Evolutionary conservation across 495 filamentous ascomycete genomes (phyloP).

Genomic region (Astrothelium macrocarpum): DNA sequence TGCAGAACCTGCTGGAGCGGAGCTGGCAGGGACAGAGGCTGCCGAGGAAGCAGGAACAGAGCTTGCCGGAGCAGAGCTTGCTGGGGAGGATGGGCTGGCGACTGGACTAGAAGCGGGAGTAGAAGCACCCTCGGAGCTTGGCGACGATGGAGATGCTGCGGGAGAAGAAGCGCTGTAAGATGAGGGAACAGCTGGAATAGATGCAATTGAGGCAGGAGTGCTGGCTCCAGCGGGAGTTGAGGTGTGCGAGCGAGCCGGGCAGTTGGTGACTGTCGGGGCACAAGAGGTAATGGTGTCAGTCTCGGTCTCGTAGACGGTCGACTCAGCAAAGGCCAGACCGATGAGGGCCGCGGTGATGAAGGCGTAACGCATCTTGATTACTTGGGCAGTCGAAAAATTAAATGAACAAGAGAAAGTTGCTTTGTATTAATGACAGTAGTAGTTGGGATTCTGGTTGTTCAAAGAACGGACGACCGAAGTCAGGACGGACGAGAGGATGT

Average conservation of each 20-base stretch:
- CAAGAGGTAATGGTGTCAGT: conserved; percentile 20
- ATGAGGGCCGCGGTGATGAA: conserved; percentile 14
- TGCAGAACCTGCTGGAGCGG: not conserved
- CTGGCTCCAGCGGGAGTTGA: conserved; percentile 7
- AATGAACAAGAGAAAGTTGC: not conserved
- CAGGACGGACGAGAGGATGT: not conserved
- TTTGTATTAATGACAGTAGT: conserved; percentile 7
- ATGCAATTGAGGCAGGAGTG: conserved; percentile 6
- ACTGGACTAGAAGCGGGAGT: not conserved
- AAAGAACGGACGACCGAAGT: conserved; percentile 24
- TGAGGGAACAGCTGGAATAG: not conserved
- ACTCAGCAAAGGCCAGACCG: conserved; percentile 13
- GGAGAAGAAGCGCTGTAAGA: not conserved
- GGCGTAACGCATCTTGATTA: conserved; percentile 18
- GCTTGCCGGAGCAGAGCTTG: not conserved
- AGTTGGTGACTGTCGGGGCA: conserved; percentile 19
- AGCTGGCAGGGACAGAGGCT: not conserved
- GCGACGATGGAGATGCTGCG: not conserved
- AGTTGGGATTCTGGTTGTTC: conserved; percentile 6
- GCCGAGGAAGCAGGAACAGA: not conserved
- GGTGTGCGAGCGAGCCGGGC: conserved; percentile 12
- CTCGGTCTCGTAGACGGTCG: conserved; percentile 16
- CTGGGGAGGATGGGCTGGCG: not conserved
- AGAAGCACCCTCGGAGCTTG: not conserved
- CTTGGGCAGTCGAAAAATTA: not conserved